phyloP scores from a whole-genome alignment of 768 basidiomycete genomes.

The Boletus pseudo-olivaceus region DNA sequence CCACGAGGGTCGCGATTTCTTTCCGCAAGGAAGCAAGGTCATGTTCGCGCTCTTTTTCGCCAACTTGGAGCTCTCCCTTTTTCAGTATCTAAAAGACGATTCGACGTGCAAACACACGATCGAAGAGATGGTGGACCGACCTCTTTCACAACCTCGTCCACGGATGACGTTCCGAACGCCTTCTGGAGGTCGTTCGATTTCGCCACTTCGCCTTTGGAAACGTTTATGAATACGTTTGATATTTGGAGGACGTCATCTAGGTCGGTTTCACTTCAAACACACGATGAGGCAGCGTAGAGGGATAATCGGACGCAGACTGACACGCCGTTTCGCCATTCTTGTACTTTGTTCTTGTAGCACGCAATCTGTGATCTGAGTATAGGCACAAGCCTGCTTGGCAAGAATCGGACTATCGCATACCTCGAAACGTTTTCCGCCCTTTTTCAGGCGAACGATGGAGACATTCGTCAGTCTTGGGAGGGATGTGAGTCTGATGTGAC shows the following conservation, averaged over 20 bases:
- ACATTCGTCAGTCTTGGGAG: slow-evolving; percentile 88
- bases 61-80: slow-evolving; percentile 96
- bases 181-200: slow-evolving; percentile 88
- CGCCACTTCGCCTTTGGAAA: slow-evolving; percentile 93
- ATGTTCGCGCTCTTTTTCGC: slow-evolving; percentile 94
- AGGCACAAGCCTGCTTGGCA: background rate
- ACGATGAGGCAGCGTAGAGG: background rate
- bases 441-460: slow-evolving; percentile 92
- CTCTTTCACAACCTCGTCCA: slow-evolving; percentile 76
- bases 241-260: slow-evolving; percentile 96
- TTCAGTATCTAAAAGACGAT: slow-evolving; percentile 68
- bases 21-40: slow-evolving; percentile 76
- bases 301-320: slow-evolving; percentile 35
- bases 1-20: slow-evolving; percentile 92
- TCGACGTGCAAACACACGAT: background rate
- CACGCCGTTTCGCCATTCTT: slow-evolving; percentile 93
- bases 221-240: slow-evolving; percentile 92
- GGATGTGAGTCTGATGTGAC: background rate
- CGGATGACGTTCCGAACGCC: slow-evolving; percentile 77
- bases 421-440: slow-evolving; percentile 97
- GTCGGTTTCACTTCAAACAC: slow-evolving; percentile 69
- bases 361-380: slow-evolving; percentile 60
- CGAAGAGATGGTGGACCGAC: slow-evolving; percentile 36
- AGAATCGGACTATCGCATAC: slow-evolving; percentile 35
- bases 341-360: slow-evolving; percentile 99